Evolutionary conservation across 192 early-diverging fungal genomes (phyloP), one percentile per base, ranked within the genome.

Genomic region (Cetraspora pellucida): DNA sequence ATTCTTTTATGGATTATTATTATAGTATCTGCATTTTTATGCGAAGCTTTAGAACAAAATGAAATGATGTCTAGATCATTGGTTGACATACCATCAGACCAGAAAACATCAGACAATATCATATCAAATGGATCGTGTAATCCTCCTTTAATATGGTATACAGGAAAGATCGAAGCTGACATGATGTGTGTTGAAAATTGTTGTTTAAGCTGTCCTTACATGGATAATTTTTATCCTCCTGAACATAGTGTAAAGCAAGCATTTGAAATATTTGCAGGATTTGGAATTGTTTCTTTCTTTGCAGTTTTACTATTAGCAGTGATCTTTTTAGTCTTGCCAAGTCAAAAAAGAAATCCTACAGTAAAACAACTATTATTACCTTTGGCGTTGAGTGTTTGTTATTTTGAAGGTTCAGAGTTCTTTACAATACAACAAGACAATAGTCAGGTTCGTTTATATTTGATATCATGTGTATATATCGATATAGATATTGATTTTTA

Each of bases 221-320:
- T 13, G 3, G 63, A 75, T 19, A 75, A 75, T 63, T 75, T 75
- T 37, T 75, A 75, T 75, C n/a, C 37, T 75, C n/a, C 37, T 3
- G 25, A 23, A 2, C 10, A 23, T 16, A 17, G 7, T 49, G 3
- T 75, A 3, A 44, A 61, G 1, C 0, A 2, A 0, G 19, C 47
- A 11, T 75, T 19, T 31, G 63, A 28, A 47, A 17, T 4, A 19
- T 75, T 75, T 30, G n/a, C 46, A 11, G 11, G 16, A n/a, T 27
- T 75, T 14, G 73, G 73, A 49, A 75, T 75, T 2, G 46, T 75
- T 27, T 45, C 44, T 14, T 75, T 75, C 19, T 75, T 75, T 23
- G 30, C 63, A 8, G 63, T 75, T 58, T 11, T 75, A 30, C 14
- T 75, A 30, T 61, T 75, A 27, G 0, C 14, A 23, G 10, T 61